These are phyloP conservation scores for Diaporthe citrichinensis DNA, from an alignment of 2,329 filamentous ascomycete species.

Conservation along the genomic window DNA sequence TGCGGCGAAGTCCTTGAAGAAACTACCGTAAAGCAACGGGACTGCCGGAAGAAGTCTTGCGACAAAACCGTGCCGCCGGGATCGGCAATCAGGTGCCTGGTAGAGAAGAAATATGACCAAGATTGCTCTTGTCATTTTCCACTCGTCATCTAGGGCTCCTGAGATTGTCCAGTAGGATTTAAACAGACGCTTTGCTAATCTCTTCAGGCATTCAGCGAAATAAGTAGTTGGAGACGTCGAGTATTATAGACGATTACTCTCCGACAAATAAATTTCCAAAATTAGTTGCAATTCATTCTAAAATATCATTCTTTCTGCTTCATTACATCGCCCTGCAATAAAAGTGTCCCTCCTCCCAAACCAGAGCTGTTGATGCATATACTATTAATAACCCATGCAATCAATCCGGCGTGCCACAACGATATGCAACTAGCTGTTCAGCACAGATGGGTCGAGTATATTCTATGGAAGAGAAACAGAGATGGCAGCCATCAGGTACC, in stretches of 20 bases:
- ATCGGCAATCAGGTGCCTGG: neutral
- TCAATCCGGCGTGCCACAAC: neutral
- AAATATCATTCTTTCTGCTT: neutral
- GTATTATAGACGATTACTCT: too few relatives aligned
- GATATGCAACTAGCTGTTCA: neutral
- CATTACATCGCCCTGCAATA: neutral
- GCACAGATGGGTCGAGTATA: too few relatives aligned
- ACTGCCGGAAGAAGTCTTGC: conserved; percentile 31
- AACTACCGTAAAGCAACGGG: conserved; percentile 18
- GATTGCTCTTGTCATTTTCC: conserved; percentile 5
- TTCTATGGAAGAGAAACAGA: neutral
- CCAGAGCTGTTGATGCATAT: neutral
- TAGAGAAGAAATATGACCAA: neutral
- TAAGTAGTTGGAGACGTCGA: neutral
- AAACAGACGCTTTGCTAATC: neutral
- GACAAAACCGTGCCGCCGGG: neutral
- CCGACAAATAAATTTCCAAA: neutral
- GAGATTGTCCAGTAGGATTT: neutral
- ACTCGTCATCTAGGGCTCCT: neutral
- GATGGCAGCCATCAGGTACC: neutral
- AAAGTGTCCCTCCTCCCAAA: neutral
- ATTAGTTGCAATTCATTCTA: neutral
- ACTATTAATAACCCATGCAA: too few relatives aligned
- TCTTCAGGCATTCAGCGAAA: too few relatives aligned
- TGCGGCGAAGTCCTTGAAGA: neutral